Evolutionary conservation across 139 green algal genomes (phyloP).

Genomic region (Penium margaritaceum): DNA sequence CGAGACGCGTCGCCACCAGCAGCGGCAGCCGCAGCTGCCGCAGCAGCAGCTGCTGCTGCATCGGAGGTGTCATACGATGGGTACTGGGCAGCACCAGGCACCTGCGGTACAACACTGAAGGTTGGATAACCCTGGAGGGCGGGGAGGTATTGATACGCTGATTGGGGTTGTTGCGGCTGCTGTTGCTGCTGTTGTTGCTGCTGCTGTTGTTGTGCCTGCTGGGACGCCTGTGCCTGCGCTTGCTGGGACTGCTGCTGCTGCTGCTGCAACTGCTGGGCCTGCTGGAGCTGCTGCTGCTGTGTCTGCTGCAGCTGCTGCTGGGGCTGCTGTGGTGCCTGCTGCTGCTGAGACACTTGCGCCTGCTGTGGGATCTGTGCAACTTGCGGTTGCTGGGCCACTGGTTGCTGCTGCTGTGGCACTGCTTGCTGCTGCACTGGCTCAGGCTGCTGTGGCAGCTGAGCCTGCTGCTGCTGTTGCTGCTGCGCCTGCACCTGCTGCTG

Average conservation of each 20-base stretch:
- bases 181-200: constrained; percentile 1
- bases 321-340: background rate
- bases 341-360: constrained; percentile 2
- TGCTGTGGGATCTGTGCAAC: too few species aligned
- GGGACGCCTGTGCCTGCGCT: background rate
- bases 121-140: background rate
- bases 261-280: background rate
- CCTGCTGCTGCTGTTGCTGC: background rate
- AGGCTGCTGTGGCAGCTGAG: constrained; percentile 14
- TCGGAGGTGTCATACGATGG: background rate
- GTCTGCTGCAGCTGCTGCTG: constrained; percentile 20
- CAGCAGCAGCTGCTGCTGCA: background rate
- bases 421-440: background rate
- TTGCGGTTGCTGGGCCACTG: background rate
- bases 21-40: too few species aligned
- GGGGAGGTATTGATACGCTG: background rate
- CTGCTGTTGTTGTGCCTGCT: background rate
- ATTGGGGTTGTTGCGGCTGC: background rate
- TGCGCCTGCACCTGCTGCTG: background rate
- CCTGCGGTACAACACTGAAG: background rate
- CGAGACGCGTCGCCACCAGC: background rate
- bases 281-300: background rate
- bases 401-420: constrained; percentile 9
- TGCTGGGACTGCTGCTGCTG: background rate
- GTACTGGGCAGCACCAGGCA: background rate